These are phyloP conservation scores for Nidula niveotomentosa DNA, from an alignment of 1,284 basidiomycete species.

Conservation along the genomic window DNA sequence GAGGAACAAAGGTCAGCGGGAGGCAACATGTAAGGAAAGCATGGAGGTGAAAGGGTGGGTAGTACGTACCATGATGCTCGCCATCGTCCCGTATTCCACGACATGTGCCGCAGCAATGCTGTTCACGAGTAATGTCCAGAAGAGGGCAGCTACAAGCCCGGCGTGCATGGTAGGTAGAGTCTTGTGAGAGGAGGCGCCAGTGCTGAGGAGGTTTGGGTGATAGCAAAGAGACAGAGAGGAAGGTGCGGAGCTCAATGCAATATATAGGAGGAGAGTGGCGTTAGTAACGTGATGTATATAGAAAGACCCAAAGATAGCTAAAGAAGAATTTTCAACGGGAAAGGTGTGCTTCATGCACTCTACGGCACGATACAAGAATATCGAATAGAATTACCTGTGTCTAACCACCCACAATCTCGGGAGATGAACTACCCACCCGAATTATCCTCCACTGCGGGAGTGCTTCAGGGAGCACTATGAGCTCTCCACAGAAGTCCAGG, in stretches of 20 bases:
- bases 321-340: background rate
- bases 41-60: too few relatives aligned
- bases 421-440: too few relatives aligned
- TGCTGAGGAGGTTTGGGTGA: conserved; percentile 76
- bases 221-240: conserved; percentile 69
- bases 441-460: too few relatives aligned
- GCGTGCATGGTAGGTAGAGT: conserved; percentile 74
- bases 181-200: conserved; percentile 77
- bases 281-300: background rate
- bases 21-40: background rate
- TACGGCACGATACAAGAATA: too few relatives aligned
- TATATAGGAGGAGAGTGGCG: conserved; percentile 33
- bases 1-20: background rate
- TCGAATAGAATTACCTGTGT: too few relatives aligned
- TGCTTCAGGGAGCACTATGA: too few relatives aligned
- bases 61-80: conserved; percentile 61
- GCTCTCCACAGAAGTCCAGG: too few relatives aligned
- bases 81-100: conserved; percentile 80
- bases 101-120: conserved; percentile 80
- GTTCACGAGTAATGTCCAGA: conserved; percentile 80
- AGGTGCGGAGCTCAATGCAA: conserved; percentile 65
- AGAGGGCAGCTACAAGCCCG: conserved; percentile 67
- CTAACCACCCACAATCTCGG: too few relatives aligned
- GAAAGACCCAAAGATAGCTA: background rate
- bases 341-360: too few relatives aligned